Evolutionary conservation across 2,329 filamentous ascomycete genomes (phyloP), one percentile per base, ranked within the genome.

Genomic region (Gaeumannomyces tritici): DNA sequence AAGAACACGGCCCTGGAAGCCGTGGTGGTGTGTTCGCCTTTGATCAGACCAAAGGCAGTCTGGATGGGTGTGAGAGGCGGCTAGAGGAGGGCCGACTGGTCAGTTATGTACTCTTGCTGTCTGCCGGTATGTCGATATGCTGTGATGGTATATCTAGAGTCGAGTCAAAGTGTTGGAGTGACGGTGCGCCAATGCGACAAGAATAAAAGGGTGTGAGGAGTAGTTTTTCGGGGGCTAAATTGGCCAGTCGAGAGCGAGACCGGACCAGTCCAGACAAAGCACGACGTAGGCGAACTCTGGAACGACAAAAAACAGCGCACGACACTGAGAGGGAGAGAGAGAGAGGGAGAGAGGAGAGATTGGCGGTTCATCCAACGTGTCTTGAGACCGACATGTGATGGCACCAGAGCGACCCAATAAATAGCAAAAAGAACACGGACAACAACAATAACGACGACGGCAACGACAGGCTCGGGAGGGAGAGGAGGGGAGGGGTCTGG

Each of bases 1-100:
- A 85, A 78, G 72, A 73, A 78, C 67, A 83, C 83, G 85, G 85
- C 84, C 78, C 72, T 74, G 72, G 76, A 77, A 87, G 85, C 85
- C 85, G 85, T 88, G 74, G 72, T 86, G 68, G 71, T 67, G 68
- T 63, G 68, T 71, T 73, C 80, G 84, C 85, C 84, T 87, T 88
- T 88, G 83, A 81, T 67, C 70, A 76, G 83, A 86, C 83, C 85
- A 88, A 88, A 87, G 85, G 85, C 84, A 74, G 77, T 72, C 71
- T 60, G 33, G 6, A 60, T 12, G 27, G 27, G 31, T 59, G 21
- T 42, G 42, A 21, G 21, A 24, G 21, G 21, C 42, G 21, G 21
- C 42, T 51, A 8, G 42, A 51, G 42, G 42, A 21, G 42, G 42
- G 42, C 42, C 21, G 31, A 21, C 35, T 51, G 27, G 58, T 60